These are phyloP conservation scores for Pyrenophora tritici-repentis DNA, from an alignment of 2,329 filamentous ascomycete species.

Conservation along the genomic window DNA sequence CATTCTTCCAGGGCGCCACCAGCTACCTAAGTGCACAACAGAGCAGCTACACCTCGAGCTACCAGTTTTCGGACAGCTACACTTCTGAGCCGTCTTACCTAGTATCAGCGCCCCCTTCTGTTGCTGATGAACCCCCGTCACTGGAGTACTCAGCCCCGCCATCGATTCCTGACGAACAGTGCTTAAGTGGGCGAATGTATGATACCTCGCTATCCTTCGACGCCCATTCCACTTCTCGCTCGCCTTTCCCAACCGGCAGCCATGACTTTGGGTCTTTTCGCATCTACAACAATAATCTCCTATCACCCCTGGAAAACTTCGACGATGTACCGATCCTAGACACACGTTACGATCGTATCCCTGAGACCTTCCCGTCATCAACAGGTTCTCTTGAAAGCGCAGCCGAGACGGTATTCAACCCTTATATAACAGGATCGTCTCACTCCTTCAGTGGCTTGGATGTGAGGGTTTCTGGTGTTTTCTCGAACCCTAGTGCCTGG, in stretches of 20 bases:
- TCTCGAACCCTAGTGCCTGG: slow-evolving; percentile 37
- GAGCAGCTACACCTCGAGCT: slow-evolving; percentile 17
- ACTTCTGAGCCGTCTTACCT: slow-evolving; percentile 28
- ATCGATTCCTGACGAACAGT: slow-evolving; percentile 33
- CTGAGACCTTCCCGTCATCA: slow-evolving; percentile 22
- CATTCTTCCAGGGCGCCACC: slow-evolving; percentile 31
- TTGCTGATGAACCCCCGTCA: slow-evolving; percentile 32
- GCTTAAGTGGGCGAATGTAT: slow-evolving; percentile 29
- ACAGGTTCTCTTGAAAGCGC: slow-evolving; percentile 28
- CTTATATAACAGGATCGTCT: slow-evolving; percentile 32
- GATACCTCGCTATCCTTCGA: slow-evolving; percentile 35
- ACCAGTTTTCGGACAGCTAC: slow-evolving; percentile 28
- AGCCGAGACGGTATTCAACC: slow-evolving; percentile 36
- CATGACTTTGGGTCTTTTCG: slow-evolving; percentile 32
- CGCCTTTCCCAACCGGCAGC: slow-evolving; percentile 22
- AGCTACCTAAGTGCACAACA: slow-evolving; percentile 15
- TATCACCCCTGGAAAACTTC: slow-evolving; percentile 21
- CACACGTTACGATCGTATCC: slow-evolving; percentile 29
- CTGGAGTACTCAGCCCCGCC: slow-evolving; percentile 39
- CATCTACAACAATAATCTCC: slow-evolving; percentile 23
- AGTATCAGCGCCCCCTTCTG: slow-evolving; percentile 31
- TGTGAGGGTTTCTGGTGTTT: slow-evolving; percentile 36
- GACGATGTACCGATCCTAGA: slow-evolving; percentile 31
- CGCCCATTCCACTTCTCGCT: slow-evolving; percentile 35
- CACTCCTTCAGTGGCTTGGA: slow-evolving; percentile 38